Conservation (phyloP, 805 yeast species). For the Kazachstania bromeliacearum region DNA sequence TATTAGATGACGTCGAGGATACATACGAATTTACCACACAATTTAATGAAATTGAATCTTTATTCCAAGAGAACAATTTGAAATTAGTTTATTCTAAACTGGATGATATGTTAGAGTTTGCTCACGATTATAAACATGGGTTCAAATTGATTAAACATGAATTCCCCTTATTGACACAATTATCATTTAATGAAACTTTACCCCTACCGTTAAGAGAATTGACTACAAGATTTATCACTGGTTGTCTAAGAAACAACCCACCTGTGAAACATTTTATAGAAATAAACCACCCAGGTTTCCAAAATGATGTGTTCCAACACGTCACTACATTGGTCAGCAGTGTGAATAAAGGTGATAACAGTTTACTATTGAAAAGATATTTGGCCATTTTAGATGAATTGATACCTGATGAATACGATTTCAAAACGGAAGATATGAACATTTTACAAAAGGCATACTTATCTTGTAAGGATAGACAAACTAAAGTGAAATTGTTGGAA, state of each 20-base stretch:
- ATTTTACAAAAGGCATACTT: constrained; percentile 13
- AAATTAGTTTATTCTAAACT: constrained; percentile 16
- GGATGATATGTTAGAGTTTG: constrained; percentile 44
- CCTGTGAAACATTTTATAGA: constrained; percentile 40
- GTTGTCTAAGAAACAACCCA: constrained; percentile 67
- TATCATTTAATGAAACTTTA: constrained; percentile 11
- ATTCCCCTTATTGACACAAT: constrained; percentile 13
- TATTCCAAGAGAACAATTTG: constrained; percentile 12
- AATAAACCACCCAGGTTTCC: not conserved
- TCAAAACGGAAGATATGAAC: not conserved
- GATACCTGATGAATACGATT: constrained; percentile 8
- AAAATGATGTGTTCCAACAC: constrained; percentile 5
- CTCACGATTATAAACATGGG: constrained; percentile 62
- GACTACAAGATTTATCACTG: constrained; percentile 50
- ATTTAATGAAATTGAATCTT: constrained; percentile 24
- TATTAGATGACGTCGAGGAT: constrained; percentile 15
- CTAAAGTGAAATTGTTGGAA: constrained; percentile 24
- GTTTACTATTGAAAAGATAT: constrained; percentile 18
- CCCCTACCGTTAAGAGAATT: constrained; percentile 36
- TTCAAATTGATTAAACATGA: constrained; percentile 33
- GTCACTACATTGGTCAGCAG: not conserved
- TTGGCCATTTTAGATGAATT: constrained; percentile 24
- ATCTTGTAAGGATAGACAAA: constrained; percentile 14
- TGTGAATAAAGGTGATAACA: not conserved
- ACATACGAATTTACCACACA: constrained; percentile 23